These are phyloP conservation scores for Malus sylvestris DNA, from an alignment of 306 rosid species.

Conservation along the genomic window DNA sequence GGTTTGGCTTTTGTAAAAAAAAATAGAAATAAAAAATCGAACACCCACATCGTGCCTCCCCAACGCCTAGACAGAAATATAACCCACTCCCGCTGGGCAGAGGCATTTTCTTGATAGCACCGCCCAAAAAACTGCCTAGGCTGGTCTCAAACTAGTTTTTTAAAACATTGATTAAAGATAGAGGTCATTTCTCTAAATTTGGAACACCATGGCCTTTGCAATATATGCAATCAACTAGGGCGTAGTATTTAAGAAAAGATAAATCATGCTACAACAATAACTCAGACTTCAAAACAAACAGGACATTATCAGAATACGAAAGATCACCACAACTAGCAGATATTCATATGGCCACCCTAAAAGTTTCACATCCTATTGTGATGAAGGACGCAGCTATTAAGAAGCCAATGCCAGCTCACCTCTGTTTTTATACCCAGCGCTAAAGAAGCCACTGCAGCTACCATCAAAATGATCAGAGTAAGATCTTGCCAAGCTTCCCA, in stretches of 20 bases:
- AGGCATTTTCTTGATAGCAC: too few species aligned
- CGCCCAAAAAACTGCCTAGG: too few species aligned
- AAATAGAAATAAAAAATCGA: too few species aligned
- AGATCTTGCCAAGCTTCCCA: constrained; percentile 99
- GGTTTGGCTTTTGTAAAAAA: too few species aligned
- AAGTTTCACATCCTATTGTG: background rate
- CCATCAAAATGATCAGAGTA: constrained; percentile 85
- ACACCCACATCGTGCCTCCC: too few species aligned
- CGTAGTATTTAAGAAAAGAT: background rate
- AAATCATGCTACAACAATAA: background rate
- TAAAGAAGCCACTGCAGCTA: constrained; percentile 93
- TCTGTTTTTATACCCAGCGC: constrained; percentile 92
- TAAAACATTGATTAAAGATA: background rate
- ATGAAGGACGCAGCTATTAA: background rate
- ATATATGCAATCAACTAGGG: background rate
- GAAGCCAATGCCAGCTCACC: constrained; percentile 39
- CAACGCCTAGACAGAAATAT: too few species aligned
- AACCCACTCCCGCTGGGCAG: too few species aligned
- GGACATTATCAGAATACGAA: background rate
- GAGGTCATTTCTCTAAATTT: background rate
- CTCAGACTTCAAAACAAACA: background rate
- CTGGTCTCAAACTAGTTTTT: too few species aligned
- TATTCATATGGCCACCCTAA: background rate
- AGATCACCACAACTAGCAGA: background rate
- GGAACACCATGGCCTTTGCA: background rate